Conservation (phyloP, 495 filamentous ascomycete species). For the Penicillium tannophilum region DNA sequence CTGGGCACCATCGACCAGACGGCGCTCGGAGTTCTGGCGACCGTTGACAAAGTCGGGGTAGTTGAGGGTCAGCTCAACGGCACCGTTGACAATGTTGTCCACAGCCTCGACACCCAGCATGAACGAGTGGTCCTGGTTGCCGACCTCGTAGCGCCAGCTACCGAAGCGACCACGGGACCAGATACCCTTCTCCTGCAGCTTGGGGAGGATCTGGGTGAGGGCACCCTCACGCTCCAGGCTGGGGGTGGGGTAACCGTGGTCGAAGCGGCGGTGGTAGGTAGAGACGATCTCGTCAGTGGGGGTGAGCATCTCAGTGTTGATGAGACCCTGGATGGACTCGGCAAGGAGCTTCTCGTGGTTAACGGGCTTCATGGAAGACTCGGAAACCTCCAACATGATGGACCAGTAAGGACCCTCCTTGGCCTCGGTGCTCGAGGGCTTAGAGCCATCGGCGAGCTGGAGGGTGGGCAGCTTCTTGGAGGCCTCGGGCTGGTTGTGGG, state of each 20-base stretch:
- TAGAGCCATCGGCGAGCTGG: conserved; percentile 81
- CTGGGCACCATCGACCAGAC: conserved; percentile 78
- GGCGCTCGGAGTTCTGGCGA: conserved; percentile 83
- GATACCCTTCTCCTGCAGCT: conserved; percentile 88
- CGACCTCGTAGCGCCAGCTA: conserved; percentile 96
- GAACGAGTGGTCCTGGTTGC: conserved; percentile 98
- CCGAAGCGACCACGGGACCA: conserved; percentile 96
- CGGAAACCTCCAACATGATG: conserved; percentile 98
- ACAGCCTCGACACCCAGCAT: conserved; percentile 98
- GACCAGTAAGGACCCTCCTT: conserved; percentile 97
- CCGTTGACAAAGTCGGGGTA: conserved; percentile 99
- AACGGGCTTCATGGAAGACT: conserved; percentile 93
- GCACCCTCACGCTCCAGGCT: conserved; percentile 93
- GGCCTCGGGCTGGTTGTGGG: conserved; percentile 88
- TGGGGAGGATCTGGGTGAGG: conserved; percentile 88
- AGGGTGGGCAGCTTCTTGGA: conserved; percentile 84
- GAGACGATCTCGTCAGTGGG: conserved; percentile 93
- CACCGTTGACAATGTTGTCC: conserved; percentile 92
- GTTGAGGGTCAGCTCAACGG: conserved; percentile 94
- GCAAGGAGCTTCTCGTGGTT: conserved; percentile 77
- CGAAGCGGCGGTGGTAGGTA: conserved; percentile 97
- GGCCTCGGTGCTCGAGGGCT: conserved; percentile 65
- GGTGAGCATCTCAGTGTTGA: conserved; percentile 96
- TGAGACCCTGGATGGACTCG: conserved; percentile 91
- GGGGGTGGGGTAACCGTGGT: conserved; percentile 98